Evolutionary conservation across 2,329 filamentous ascomycete species (phyloP), one percentile per base, ranked within the genome.

Genomic region (Coniella vitis): DNA sequence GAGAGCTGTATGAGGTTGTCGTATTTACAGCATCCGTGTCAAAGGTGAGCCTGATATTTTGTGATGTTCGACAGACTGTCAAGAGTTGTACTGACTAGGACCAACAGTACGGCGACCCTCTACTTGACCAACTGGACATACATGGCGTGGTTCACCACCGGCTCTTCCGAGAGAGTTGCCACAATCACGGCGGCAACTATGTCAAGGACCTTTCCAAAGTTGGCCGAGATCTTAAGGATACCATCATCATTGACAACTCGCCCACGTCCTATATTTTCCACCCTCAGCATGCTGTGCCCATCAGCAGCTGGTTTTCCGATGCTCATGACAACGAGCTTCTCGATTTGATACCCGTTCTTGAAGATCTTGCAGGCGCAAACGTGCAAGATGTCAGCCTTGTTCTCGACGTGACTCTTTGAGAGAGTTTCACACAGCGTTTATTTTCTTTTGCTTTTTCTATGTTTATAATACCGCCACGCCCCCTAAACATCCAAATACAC

Each of bases 271-370:
- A 98, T 73, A 97, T 98, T 61, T 98, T 98, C 78, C 93, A 98
- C 65, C 93, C 93, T 20, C 91, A 98, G 72, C 93, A 98, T 67
- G 93, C 93, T 53, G 91, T 98, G 43, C 93, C 93, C 21, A 98
- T 98, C 72, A 96, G 90, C 79, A 97, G 91, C 76, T 98, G 93
- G 93, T 98, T 98, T 73, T 96, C 90, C 57, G 93, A 98, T 70
- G 93, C 93, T 54, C 93, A 98, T 69, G 93, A 98, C 73, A 98
- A 98, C 70, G 93, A 98, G 76, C 78, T 98, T 54, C 77, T 98
- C 62, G 93, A 98, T 66, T 75, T 98, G 60, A 97, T 98, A 66
- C 93, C 93, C 46, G 93, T 98, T 60, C 88, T 98, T 57, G 93
- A 98, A 76, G 93, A 98, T 69, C 77, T 98, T 63, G 91, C 93